phyloP scores from a whole-genome alignment of 2,329 filamentous ascomycete species.

The Cephalotrichum gorgonifer region DNA sequence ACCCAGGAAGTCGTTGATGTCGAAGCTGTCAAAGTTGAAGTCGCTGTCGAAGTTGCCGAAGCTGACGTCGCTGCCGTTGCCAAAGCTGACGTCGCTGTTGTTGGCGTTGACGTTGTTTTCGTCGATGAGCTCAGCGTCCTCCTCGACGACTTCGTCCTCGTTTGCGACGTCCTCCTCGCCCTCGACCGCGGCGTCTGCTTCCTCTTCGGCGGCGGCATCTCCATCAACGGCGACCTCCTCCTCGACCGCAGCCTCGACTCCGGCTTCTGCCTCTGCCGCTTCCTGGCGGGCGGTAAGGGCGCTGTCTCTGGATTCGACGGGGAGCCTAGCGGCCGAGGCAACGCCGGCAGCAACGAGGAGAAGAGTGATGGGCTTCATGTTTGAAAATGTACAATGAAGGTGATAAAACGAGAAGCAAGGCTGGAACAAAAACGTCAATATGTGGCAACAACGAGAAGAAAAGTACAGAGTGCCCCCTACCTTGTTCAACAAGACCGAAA shows the following conservation, averaged over 20 bases:
- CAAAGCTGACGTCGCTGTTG: too few relatives aligned
- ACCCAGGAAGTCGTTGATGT: constrained; percentile 8
- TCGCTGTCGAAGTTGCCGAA: constrained; percentile 3
- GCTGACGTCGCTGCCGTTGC: neutral
- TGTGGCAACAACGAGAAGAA: neutral
- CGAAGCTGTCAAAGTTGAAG: constrained; percentile 1
- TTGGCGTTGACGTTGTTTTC: neutral
- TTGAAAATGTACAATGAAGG: neutral
- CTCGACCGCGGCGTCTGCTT: neutral
- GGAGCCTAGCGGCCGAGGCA: constrained; percentile 12
- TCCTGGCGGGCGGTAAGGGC: constrained; percentile 1
- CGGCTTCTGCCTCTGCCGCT: neutral
- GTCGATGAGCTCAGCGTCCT: neutral
- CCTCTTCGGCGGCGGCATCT: neutral
- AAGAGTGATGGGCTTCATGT: constrained; percentile 9
- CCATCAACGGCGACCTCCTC: neutral
- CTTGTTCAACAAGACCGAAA: constrained; percentile 3
- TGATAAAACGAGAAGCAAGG: neutral
- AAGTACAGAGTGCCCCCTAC: neutral
- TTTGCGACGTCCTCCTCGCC: constrained; percentile 4
- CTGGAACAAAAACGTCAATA: too few relatives aligned
- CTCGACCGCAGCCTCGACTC: neutral
- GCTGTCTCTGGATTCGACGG: neutral
- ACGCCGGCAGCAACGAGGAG: constrained; percentile 12
- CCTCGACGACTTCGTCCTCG: constrained; percentile 2